Percentiles rank a stretch among this genome's conserved stretches.
Conservation (phyloP, 2,329 filamentous ascomycete genomes). For the Mycosphaerella arachidis region DNA sequence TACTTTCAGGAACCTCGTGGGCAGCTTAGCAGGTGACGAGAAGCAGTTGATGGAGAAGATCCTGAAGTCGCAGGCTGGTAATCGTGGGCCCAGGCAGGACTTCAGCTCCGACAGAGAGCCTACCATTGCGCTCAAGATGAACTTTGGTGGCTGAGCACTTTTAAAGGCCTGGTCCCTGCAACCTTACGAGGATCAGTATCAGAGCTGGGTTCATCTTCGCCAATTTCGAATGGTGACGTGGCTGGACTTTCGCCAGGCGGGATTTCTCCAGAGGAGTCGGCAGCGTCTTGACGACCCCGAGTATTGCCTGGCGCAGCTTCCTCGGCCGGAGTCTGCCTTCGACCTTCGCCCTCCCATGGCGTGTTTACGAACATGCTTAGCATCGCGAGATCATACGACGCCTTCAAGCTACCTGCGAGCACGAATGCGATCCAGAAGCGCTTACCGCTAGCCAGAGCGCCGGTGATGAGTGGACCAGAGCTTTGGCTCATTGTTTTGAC, state of each 20-base stretch:
- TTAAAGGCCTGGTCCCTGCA: background rate
- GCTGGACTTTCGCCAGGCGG: background rate
- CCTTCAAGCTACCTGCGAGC: constrained; percentile 59
- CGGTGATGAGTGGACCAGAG: constrained; percentile 60
- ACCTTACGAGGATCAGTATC: background rate
- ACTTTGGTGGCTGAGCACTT: constrained; percentile 52
- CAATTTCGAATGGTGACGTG: background rate
- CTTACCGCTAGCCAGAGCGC: constrained; percentile 53
- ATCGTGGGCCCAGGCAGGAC: constrained; percentile 42
- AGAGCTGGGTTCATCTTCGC: background rate
- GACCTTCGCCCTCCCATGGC: constrained; percentile 6
- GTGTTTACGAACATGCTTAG: constrained; percentile 26
- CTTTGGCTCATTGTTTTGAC: constrained; percentile 63
- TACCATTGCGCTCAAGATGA: constrained; percentile 89
- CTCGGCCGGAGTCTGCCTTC: background rate
- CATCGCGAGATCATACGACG: constrained; percentile 40
- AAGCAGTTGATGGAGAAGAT: constrained; percentile 68
- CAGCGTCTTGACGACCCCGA: background rate
- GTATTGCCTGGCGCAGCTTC: background rate
- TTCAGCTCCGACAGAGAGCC: constrained; percentile 54
- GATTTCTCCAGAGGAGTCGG: background rate
- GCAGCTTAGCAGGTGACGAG: constrained; percentile 64
- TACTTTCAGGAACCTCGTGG: constrained; percentile 71
- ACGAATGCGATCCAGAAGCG: constrained; percentile 61
- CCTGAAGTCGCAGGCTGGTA: constrained; percentile 44